Evolutionary conservation across 1,284 basidiomycete species (phyloP), one percentile per base, ranked within the genome.

Genomic region (Mixia osmundae): DNA sequence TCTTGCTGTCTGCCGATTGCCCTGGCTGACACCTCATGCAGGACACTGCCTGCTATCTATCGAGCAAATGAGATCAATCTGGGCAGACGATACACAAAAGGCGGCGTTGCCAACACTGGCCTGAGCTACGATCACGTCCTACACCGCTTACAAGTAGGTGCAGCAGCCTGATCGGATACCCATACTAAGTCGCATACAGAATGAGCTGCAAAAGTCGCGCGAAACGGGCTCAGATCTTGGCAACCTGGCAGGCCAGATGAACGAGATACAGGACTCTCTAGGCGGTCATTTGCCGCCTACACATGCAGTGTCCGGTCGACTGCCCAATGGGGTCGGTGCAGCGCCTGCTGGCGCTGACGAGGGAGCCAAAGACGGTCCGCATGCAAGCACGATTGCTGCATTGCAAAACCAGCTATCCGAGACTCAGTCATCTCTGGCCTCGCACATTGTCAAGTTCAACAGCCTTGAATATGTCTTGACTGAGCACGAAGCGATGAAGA

Each of bases 161-260:
- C 8, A 11, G 3, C 18, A 5, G 4, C 31, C 14, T n/a, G 14
- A 30, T 30, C 15, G 15, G 18, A 8, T 30, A 12, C 5, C 11
- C 5, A 35, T 35, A 18, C 9, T 23, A 36, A 20, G 12, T 10
- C 14, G 1, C 7, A 57, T 77, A 3, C 75, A 95, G 59, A 73
- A 71, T 46, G 87, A 95, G 54, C 67, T 97, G 24, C 74, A 78
- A 57, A 89, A 87, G 60, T 87, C 80, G 52, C 71, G 82, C 14
- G 85, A 95, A 52, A 89, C 83, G 0, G 78, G 80, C n/a, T 65
- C 71, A 1, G 87, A 97, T 53, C 63, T 99, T 4, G 71, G 73
- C 47, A 68, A 68, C 0, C 61, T 97, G 26, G 75, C 70, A 15
- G 66, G 67, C n/a, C 66, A 76, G 2, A 82, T 97, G 68, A 71